These are phyloP conservation scores for Spinellus fusiger DNA, from an alignment of 192 early-diverging fungal genomes.

Conservation along the genomic window DNA sequence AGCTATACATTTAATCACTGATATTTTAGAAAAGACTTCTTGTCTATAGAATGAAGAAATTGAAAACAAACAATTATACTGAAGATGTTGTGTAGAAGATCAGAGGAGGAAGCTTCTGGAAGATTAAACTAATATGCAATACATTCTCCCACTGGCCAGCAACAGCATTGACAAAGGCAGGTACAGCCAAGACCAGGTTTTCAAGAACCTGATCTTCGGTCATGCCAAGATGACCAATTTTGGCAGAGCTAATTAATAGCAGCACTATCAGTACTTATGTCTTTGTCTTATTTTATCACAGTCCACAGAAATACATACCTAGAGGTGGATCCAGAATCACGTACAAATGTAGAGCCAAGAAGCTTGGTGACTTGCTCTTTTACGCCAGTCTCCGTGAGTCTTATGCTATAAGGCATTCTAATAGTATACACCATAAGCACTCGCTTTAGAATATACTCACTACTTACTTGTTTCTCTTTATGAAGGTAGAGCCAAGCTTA, in stretches of 20 bases:
- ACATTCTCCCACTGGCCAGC: constrained; percentile 33
- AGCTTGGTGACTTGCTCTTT: neutral
- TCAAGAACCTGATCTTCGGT: constrained; percentile 56
- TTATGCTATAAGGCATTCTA: constrained; percentile 15
- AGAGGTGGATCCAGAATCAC: neutral
- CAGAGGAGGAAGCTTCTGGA: neutral
- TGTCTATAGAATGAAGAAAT: neutral
- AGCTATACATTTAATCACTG: too few relatives aligned
- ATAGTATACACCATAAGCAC: neutral
- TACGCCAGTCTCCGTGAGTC: neutral
- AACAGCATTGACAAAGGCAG: constrained; percentile 55
- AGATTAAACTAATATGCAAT: neutral
- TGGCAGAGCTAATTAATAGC: constrained; percentile 51
- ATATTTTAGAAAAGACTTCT: neutral
- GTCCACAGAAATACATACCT: neutral
- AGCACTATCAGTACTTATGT: neutral
- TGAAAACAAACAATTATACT: neutral
- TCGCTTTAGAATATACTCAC: neutral
- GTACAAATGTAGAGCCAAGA: neutral
- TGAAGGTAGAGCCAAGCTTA: constrained; percentile 80
- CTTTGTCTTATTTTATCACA: neutral
- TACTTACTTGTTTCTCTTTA: constrained; percentile 74
- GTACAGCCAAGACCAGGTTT: constrained; percentile 65
- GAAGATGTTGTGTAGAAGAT: neutral
- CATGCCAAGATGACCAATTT: constrained; percentile 63